Evolutionary conservation across 2,329 filamentous ascomycete species (phyloP).

Genomic region (Fusarium mundagurra): DNA sequence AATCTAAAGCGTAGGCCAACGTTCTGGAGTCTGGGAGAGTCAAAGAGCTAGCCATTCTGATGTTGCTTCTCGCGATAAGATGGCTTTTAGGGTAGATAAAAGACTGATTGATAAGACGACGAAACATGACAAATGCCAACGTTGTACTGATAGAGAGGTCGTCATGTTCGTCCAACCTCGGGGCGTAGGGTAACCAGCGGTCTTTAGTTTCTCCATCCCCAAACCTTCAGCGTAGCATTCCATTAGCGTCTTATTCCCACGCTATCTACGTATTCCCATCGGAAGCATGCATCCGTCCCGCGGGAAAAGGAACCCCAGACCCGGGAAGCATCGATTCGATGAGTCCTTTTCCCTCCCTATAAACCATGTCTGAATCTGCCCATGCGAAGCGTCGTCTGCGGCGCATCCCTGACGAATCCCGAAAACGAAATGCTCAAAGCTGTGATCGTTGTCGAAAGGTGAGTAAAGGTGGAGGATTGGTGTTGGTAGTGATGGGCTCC

Average conservation of each 20-base stretch:
- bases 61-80: neutral
- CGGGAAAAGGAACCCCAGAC: neutral
- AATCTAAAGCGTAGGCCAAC: conserved; percentile 46
- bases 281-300: conserved; percentile 32
- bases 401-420: conserved; percentile 48
- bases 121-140: neutral
- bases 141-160: neutral
- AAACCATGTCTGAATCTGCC: conserved; percentile 29
- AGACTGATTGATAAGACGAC: neutral
- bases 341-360: conserved; percentile 3
- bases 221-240: neutral
- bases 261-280: conserved; percentile 17
- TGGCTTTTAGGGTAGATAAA: neutral
- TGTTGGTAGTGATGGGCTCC: neutral
- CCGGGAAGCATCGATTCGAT: conserved; percentile 33
- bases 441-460: conserved; percentile 51
- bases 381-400: conserved; percentile 44
- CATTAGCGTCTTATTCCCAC: conserved; percentile 12
- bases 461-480: neutral
- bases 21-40: conserved; percentile 43
- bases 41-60: conserved; percentile 32
- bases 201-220: conserved; percentile 6
- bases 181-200: neutral
- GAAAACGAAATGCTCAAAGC: conserved; percentile 49
- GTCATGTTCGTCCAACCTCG: neutral